Base-by-base conservation (phyloP, 108 stramenopile species). In the Pseudonitzschia multiseries region DNA sequence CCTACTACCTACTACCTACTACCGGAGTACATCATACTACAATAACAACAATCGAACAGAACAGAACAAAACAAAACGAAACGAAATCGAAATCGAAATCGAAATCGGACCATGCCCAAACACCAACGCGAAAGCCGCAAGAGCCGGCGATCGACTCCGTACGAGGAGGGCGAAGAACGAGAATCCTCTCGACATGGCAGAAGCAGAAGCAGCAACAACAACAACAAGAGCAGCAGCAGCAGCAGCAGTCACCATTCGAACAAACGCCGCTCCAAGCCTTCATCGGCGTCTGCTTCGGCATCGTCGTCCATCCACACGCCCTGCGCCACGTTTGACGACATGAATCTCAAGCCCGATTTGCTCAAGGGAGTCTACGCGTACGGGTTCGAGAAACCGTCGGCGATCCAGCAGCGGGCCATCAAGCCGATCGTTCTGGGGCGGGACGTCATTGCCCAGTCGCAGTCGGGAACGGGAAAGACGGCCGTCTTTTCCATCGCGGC, bases 371-470 rank as follows among this genome's bases (percentile, higher is more conserved):
- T 98, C 59, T 99, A 98, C 79, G 96, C 96, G 21, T 97, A 97
- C 70, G 97, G 94, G 20, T 99, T 98, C 73, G 98, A 98, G 73
- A 91, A 90, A 65, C 99, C 99, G 5, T 93, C 91, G 26, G 99
- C 99, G 24, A 98, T 99, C 79, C 99, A 99, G 78, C 98, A 99
- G 72, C 89, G 99, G 14, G 99, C 99, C 21, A 97, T 99, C 78
- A 81, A 89, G 60, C 99, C 99, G 60, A 98, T 99, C 69, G 79
- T 98, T 0, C 71, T 85, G 24, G 99, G 99, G 8, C 77, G 97
- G 20, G 98, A 99, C 79, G 88, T 98, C 15, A 98, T 99, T 76
- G 99, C 99, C 6, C 99, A 99, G 83, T 83, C 83, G 32, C 98
- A 99, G 82, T 86, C 87, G 27, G 99, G 99, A 26, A 99, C 99